Evolutionary conservation across 768 basidiomycete species (phyloP), one percentile per base, ranked within the genome.

Genomic region (Rubroboletus satanas): DNA sequence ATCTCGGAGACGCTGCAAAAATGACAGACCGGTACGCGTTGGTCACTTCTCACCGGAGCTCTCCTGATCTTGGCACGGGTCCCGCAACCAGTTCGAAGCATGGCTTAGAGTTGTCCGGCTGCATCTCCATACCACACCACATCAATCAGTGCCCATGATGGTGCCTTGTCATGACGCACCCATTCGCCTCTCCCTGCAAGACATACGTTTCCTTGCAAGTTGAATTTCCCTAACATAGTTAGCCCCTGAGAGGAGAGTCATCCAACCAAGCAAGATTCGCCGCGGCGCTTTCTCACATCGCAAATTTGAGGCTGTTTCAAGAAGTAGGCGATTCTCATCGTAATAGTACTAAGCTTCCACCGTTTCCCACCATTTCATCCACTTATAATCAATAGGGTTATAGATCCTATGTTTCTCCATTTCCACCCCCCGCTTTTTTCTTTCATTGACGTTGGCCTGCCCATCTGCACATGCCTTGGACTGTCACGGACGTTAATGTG

Each of bases 371-470:
- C n/a, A 18, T 17, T 14, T 1, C 7, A 42, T 43, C 7, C 28
- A 45, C 48, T 53, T 52, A 62, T 55, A 58, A 28, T 15, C 29
- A 14, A 43, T 15, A 18, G n/a, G 7, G 21, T 29, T 28, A 47
- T 21, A n/a, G 29, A 36, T 47, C 23, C 36, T 17, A 29, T 29
- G 32, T 26, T 23, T 15, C 23, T 36, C 32, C n/a, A 14, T 21
- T 46, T 17, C 32, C 39, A 21, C 17, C 5, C 14, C 21, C n/a
- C 43, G 2, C 44, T 18, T 12, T 5, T 31, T 4, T 45, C 11
- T 37, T 32, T 32, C 17, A 17, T 23, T 23, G 23, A 35, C 31
- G n/a, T 18, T 48, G n/a, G 28, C 32, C 28, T 28, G 42, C 12
- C 18, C 21, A 28, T 37, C 28, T 55, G 21, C 31, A 7, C 43